These are phyloP conservation scores for Lenwebbia sp. DNA, from an alignment of 345 rosid species.

Conservation along the genomic window DNA sequence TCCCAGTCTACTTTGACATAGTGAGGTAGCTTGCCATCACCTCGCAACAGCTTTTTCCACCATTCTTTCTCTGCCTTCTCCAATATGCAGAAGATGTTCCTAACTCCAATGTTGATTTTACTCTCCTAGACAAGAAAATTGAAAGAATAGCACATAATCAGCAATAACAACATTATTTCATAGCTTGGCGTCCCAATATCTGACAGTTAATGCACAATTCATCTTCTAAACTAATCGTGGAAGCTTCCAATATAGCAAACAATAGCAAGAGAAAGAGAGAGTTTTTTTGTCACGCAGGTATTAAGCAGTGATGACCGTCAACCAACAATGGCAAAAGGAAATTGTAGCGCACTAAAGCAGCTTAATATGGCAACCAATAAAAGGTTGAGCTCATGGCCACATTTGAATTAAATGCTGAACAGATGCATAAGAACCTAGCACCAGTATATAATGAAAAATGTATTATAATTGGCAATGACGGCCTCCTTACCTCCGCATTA, in stretches of 20 bases:
- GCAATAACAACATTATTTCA: neutral
- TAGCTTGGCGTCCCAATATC: neutral
- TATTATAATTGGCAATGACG: neutral
- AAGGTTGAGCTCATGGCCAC: neutral
- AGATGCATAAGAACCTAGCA: neutral
- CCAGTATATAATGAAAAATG: neutral
- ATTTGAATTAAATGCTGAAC: neutral
- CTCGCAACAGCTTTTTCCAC: slow-evolving; percentile 68
- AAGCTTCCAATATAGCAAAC: neutral
- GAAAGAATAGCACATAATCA: neutral
- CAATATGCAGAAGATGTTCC: slow-evolving; percentile 62
- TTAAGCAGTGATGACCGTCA: neutral
- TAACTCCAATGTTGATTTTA: slow-evolving; percentile 56
- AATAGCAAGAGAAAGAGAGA: neutral
- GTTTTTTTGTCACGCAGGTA: neutral
- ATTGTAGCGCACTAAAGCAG: neutral
- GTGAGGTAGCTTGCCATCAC: slow-evolving; percentile 59
- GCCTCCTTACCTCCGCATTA: slow-evolving; percentile 54
- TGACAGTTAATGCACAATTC: neutral
- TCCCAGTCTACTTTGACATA: slow-evolving; percentile 88
- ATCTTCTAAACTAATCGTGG: neutral
- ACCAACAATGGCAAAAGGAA: neutral
- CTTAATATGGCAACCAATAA: neutral
- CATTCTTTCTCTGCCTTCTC: slow-evolving; percentile 70
- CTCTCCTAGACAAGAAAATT: slow-evolving; percentile 34